Evolutionary conservation across 371 early-diverging fungal genomes (phyloP), one percentile per base, ranked within the genome.

Genomic region (Apophysomyces elegans): DNA sequence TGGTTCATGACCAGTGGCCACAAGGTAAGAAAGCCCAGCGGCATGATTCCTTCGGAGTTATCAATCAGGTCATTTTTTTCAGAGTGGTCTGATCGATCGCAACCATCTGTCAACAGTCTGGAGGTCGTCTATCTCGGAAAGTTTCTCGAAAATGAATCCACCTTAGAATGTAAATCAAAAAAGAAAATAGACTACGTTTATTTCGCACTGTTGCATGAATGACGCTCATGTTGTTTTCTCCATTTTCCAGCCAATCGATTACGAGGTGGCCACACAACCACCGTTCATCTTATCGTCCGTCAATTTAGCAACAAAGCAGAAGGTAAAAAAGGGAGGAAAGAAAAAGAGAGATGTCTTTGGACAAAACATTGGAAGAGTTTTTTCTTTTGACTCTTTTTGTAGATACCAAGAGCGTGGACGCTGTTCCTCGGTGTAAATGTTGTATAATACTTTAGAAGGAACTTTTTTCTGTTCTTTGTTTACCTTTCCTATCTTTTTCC

Each of bases 61-160:
- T 50, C 21, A 26, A 50, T 26, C 21, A 18, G n/a, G 7, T 47
- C 13, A 26, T 26, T 26, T 50, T 21, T 50, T 21, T 50, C 21
- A 74, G 71, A 69, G 60, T 69, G 68, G 71, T 61, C 68, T 11
- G 70, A 59, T 35, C 68, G 71, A 47, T 57, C 69, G 1, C 66
- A 65, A 36, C 64, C 68, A 32, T 64, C 73, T 5, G 45, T 67
- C 13, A 62, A 57, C 13, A 63, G 47, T 32, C 62, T 76, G 12
- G 72, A 73, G 37, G 47, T 76, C 8, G 64, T 76, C 1, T 73
- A 76, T 63, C 68, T 68, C 37, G 76, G 76, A 37, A 68, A 70
- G 64, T 73, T 76, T 62, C 65, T 76, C 21, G 69, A 67, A 8
- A 66, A 73, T 39, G 61, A 63, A 18, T 56, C 69, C 3, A 70